These are phyloP conservation scores for Entoloma clypeatum DNA, from an alignment of 1,284 basidiomycete species.

Conservation along the genomic window DNA sequence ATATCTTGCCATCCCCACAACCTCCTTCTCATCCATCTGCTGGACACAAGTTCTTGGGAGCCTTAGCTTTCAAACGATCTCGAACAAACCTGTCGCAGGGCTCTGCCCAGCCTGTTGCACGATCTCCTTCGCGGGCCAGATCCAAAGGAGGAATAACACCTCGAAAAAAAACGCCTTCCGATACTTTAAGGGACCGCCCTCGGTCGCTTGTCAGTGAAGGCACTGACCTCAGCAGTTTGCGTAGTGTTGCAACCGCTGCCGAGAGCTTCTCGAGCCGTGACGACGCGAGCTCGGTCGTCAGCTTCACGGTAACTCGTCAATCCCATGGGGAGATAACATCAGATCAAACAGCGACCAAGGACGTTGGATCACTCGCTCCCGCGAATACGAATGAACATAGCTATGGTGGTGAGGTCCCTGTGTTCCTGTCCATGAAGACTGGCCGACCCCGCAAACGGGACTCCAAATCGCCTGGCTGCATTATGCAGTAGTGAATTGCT, in stretches of 20 bases:
- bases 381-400: conserved; percentile 21
- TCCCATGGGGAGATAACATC: conserved; percentile 16
- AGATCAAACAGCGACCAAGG: conserved; percentile 19
- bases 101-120: conserved; percentile 24
- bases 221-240: conserved; percentile 44
- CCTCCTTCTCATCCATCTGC: conserved; percentile 48
- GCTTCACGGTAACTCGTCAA: conserved; percentile 15
- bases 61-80: conserved; percentile 65
- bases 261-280: conserved; percentile 37
- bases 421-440: conserved; percentile 30
- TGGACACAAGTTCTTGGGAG: conserved; percentile 60
- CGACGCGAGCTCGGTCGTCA: conserved; percentile 21
- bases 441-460: conserved; percentile 41
- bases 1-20: conserved; percentile 33
- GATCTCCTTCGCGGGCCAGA: conserved; percentile 28
- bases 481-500: conserved; percentile 35
- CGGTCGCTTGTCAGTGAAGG: conserved; percentile 48
- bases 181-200: conserved; percentile 39
- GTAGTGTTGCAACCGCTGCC: conserved; percentile 41
- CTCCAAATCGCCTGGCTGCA: conserved; percentile 38
- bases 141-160: conserved; percentile 24
- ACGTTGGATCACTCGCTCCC: conserved; percentile 23
- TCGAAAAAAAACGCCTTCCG: conserved; percentile 30
- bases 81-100: conserved; percentile 43
- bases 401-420: conserved; percentile 27